Conservation (phyloP, 139 green algal genomes). For the Micromonas commoda region DNA sequence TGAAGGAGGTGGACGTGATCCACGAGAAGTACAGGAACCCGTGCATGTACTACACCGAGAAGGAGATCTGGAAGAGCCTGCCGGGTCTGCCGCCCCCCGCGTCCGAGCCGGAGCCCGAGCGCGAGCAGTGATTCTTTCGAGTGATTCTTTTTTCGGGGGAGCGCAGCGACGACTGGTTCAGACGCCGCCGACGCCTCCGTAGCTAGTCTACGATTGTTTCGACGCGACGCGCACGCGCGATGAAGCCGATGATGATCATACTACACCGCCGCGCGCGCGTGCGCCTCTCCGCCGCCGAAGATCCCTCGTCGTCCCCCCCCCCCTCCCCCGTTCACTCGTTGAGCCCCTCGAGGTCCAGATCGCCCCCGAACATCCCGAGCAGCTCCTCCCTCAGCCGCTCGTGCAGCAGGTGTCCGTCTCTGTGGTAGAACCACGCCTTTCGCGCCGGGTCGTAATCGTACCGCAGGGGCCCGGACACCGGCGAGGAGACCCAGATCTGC, state of each 20-base stretch:
- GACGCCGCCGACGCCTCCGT: too few relatives aligned
- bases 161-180: too few relatives aligned
- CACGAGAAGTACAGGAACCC: slow-evolving; percentile 55
- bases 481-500: slow-evolving; percentile 94
- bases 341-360: neutral
- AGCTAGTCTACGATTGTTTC: too few relatives aligned
- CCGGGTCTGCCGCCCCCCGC: neutral
- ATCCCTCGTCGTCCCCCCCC: neutral
- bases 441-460: slow-evolving; percentile 50
- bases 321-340: neutral
- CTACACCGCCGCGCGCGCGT: neutral
- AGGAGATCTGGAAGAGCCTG: neutral
- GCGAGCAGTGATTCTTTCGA: neutral
- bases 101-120: neutral
- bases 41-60: neutral
- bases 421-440: slow-evolving; percentile 63
- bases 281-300: neutral
- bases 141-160: neutral
- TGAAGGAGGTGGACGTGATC: slow-evolving; percentile 47
- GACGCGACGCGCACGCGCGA: too few relatives aligned
- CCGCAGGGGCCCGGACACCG: slow-evolving; percentile 56
- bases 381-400: slow-evolving; percentile 39
- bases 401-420: slow-evolving; percentile 59
- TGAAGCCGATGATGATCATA: too few relatives aligned
- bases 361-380: neutral